Percentiles rank a stretch among this genome's conserved stretches.
Conservation (phyloP, 2,329 filamentous ascomycete species). For the Colletotrichum nymphaeae region DNA sequence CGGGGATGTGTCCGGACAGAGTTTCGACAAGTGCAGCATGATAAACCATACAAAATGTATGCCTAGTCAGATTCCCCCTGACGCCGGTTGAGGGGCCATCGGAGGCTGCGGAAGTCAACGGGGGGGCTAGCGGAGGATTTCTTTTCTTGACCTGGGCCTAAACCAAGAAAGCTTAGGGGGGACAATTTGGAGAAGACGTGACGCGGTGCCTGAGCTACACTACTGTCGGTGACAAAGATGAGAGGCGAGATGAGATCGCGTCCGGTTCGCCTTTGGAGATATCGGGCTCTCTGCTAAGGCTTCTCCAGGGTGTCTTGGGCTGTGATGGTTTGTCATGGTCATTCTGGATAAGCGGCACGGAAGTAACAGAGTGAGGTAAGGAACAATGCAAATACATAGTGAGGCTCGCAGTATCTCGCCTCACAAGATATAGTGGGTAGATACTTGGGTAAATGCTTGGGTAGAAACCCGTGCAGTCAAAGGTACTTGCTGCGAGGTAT, state of each 20-base stretch:
- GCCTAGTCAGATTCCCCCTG: slow-evolving; percentile 1
- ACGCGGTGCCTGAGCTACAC: neutral
- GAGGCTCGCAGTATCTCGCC: neutral
- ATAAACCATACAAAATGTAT: neutral
- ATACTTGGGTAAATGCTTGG: neutral
- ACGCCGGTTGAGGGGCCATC: neutral
- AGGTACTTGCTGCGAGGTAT: too few relatives aligned
- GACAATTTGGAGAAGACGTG: neutral
- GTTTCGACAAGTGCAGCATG: neutral
- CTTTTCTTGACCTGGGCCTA: neutral
- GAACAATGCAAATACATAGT: neutral
- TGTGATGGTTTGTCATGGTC: neutral
- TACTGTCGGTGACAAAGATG: neutral
- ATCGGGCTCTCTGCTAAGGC: neutral
- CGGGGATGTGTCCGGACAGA: neutral
- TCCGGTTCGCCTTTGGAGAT: neutral
- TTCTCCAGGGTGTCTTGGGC: neutral
- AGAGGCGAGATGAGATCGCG: neutral
- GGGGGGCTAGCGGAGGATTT: neutral
- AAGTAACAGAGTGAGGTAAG: neutral
- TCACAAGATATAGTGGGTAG: neutral
- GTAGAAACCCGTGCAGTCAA: neutral
- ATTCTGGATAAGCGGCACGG: neutral
- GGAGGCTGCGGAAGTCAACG: slow-evolving; percentile 1
- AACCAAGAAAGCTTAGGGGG: neutral